Evolutionary conservation across 768 basidiomycete genomes (phyloP).

Genomic region (Neoboletus magnificus): DNA sequence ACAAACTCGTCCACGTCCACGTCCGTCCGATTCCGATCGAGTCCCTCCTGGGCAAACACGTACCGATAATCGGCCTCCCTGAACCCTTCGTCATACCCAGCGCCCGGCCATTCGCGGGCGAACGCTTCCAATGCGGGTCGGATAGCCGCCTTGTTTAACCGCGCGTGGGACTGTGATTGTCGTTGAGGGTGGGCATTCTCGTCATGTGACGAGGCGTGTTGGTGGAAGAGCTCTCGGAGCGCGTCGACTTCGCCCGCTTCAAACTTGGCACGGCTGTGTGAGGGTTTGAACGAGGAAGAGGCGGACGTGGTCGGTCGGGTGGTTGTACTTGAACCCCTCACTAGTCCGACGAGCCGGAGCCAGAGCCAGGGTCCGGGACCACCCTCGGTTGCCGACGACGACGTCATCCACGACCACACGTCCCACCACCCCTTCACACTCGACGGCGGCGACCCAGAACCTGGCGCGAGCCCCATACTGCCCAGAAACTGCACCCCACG

Average conservation of each 20-base stretch:
- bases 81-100: conserved; percentile 61
- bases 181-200: too few relatives aligned
- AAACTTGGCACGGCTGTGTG: conserved; percentile 52
- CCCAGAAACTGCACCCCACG: conserved; percentile 63
- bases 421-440: background rate
- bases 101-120: conserved; percentile 31
- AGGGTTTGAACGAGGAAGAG: conserved; percentile 13
- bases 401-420: conserved; percentile 12
- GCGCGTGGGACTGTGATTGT: too few relatives aligned
- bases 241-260: conserved; percentile 48
- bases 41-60: conserved; percentile 74
- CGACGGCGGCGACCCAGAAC: background rate
- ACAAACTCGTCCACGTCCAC: conserved; percentile 85
- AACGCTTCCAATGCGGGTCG: conserved; percentile 43
- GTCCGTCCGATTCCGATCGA: conserved; percentile 41
- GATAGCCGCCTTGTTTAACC: conserved; percentile 39
- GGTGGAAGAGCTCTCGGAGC: conserved; percentile 38
- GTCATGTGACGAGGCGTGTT: background rate
- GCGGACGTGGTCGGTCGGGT: background rate
- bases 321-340: background rate
- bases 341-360: conserved; percentile 25
- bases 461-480: conserved; percentile 81
- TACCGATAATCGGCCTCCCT: conserved; percentile 64
- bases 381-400: background rate
- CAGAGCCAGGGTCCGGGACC: background rate